Conservation (phyloP, 2,329 filamentous ascomycete genomes). For the Pseudogymnoascus sp. region DNA sequence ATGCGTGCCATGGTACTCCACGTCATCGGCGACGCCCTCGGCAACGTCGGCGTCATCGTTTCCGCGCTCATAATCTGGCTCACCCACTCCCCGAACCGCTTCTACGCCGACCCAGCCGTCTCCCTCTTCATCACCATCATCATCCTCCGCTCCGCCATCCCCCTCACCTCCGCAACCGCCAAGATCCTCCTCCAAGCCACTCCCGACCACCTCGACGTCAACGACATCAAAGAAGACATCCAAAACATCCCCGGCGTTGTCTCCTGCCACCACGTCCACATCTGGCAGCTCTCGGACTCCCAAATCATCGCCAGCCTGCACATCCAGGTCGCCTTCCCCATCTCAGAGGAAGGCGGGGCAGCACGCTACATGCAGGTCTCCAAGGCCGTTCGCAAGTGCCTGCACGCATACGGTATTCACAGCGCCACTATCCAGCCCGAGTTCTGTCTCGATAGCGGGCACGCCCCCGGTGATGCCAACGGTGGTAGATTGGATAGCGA, state of each 20-base stretch:
- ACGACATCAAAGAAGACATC: slow-evolving; percentile 90
- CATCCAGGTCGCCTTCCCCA: slow-evolving; percentile 83
- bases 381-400: slow-evolving; percentile 71
- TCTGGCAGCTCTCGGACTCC: slow-evolving; percentile 95
- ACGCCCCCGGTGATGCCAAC: slow-evolving; percentile 22
- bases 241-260: slow-evolving; percentile 75
- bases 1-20: slow-evolving; percentile 81
- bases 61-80: slow-evolving; percentile 89
- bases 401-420: slow-evolving; percentile 94
- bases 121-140: slow-evolving; percentile 88
- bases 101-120: slow-evolving; percentile 84
- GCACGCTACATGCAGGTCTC: slow-evolving; percentile 87
- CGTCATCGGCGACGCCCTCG: slow-evolving; percentile 74
- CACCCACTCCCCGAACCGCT: slow-evolving; percentile 70
- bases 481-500: slow-evolving; percentile 23
- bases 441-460: slow-evolving; percentile 51
- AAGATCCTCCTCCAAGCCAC: slow-evolving; percentile 92
- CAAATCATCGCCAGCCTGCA: slow-evolving; percentile 92
- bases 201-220: slow-evolving; percentile 76
- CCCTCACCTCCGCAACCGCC: slow-evolving; percentile 69
- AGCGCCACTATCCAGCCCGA: slow-evolving; percentile 96
- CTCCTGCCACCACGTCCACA: slow-evolving; percentile 90
- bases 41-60: slow-evolving; percentile 77
- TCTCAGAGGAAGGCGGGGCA: slow-evolving; percentile 64
- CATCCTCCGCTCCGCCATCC: slow-evolving; percentile 65